A percentile compares a stretch with the other conserved stretches of the same genome.
Conservation (phyloP, 2,329 filamentous ascomycete species). For the Microdochium nivale region DNA sequence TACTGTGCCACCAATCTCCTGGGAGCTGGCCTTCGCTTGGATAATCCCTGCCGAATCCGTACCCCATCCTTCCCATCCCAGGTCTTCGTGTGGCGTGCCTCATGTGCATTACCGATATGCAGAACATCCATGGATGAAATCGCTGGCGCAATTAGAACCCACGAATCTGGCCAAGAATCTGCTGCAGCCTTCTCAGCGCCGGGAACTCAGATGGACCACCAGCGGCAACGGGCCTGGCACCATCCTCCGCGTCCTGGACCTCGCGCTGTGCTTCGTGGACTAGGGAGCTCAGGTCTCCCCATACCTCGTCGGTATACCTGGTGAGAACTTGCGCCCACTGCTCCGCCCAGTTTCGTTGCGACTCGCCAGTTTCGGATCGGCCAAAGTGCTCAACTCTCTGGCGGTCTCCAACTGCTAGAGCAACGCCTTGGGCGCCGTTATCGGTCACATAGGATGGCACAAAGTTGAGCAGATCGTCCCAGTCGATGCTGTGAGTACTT, state of each 20-base stretch:
- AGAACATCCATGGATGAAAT: neutral
- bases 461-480: conserved; percentile 42
- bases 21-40: too few species aligned
- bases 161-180: conserved; percentile 30
- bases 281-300: conserved; percentile 53
- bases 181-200: conserved; percentile 27
- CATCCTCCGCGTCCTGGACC: conserved; percentile 31
- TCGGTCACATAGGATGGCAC: conserved; percentile 31
- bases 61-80: too few species aligned
- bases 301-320: conserved; percentile 56
- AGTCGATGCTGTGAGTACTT: conserved; percentile 13
- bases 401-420: neutral
- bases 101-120: too few species aligned
- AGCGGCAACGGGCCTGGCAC: conserved; percentile 3
- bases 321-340: conserved; percentile 49
- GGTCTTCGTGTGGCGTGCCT: too few species aligned
- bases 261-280: conserved; percentile 48
- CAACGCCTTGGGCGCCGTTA: conserved; percentile 5
- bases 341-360: neutral
- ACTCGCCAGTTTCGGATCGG: conserved; percentile 17
- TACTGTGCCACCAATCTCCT: too few species aligned
- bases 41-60: too few species aligned
- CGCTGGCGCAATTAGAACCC: conserved; percentile 6
- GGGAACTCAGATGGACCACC: conserved; percentile 17
- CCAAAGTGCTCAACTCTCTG: conserved; percentile 26